phyloP scores from a whole-genome alignment of 1,139 yeast species.

The Pichia sp. region DNA sequence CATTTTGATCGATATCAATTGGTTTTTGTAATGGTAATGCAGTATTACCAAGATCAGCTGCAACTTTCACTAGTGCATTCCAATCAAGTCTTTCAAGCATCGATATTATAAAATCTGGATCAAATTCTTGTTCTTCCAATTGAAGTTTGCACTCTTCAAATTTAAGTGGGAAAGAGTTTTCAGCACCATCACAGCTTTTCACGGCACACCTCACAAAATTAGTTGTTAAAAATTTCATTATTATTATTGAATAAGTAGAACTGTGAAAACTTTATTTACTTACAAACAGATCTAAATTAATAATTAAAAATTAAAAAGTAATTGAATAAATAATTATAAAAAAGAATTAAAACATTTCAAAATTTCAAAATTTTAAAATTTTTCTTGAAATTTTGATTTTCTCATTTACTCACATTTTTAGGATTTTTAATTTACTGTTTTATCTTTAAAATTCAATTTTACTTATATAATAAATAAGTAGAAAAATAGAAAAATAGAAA shows the following conservation, averaged over 20 bases:
- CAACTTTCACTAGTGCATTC: conserved; percentile 74
- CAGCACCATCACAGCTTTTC: conserved; percentile 66
- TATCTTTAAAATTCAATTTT: too few relatives aligned
- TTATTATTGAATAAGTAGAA: background rate
- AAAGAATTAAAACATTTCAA: background rate
- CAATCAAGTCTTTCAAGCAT: conserved; percentile 83
- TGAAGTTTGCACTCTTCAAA: conserved; percentile 67
- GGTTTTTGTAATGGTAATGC: conserved; percentile 63
- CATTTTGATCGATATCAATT: conserved; percentile 37
- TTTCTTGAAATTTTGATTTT: background rate
- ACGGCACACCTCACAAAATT: conserved; percentile 94
- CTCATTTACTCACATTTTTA: background rate
- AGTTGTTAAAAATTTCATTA: conserved; percentile 88
- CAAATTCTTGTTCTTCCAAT: conserved; percentile 75
- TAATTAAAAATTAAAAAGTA: too few relatives aligned
- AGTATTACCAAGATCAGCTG: conserved; percentile 66
- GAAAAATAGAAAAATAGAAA: background rate
- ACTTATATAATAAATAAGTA: too few relatives aligned
- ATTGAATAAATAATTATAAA: background rate
- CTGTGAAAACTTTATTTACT: too few relatives aligned
- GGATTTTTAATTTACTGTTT: background rate
- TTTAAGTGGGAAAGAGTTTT: conserved; percentile 73
- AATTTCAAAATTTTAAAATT: too few relatives aligned
- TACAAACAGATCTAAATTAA: too few relatives aligned
- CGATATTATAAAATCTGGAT: conserved; percentile 70